Percentiles rank a stretch among this genome's conserved stretches.
Conservation (phyloP, 108 stramenopile species). For the Cyclotella cryptica region DNA sequence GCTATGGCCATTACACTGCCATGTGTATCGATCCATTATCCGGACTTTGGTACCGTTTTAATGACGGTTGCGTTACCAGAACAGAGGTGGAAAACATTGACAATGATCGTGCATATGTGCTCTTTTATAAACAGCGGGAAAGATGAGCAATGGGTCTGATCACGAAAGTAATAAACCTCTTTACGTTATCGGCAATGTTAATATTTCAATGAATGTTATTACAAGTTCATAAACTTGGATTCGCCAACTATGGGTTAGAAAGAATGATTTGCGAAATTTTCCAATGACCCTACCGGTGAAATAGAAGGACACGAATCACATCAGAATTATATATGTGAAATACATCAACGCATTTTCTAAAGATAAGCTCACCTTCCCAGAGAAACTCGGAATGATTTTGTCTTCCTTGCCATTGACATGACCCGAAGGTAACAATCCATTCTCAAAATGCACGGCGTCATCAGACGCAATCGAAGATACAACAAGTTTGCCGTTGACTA, state of each 20-base stretch:
- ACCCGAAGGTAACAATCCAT: conserved; percentile 22
- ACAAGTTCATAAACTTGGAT: background rate
- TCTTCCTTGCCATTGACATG: conserved; percentile 22
- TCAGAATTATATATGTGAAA: background rate
- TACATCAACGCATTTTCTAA: background rate
- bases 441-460: conserved; percentile 33
- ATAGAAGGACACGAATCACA: background rate
- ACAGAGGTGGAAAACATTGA: background rate
- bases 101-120: conserved; percentile 1
- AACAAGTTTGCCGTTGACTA: conserved; percentile 31
- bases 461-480: conserved; percentile 35
- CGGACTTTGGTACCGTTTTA: conserved; percentile 4
- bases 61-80: background rate
- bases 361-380: conserved; percentile 17
- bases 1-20: conserved; percentile 18
- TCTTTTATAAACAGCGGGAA: conserved; percentile 2
- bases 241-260: conserved; percentile 9
- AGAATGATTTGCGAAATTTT: conserved; percentile 25
- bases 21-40: conserved; percentile 3
- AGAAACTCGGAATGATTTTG: conserved; percentile 42
- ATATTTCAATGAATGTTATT: background rate
- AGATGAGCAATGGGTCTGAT: background rate
- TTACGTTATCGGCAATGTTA: background rate
- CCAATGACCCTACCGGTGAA: conserved; percentile 6
- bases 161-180: background rate